Evolutionary conservation across 768 basidiomycete species (phyloP).

Genomic region (button mushroom (Agaricus bisporus)): DNA sequence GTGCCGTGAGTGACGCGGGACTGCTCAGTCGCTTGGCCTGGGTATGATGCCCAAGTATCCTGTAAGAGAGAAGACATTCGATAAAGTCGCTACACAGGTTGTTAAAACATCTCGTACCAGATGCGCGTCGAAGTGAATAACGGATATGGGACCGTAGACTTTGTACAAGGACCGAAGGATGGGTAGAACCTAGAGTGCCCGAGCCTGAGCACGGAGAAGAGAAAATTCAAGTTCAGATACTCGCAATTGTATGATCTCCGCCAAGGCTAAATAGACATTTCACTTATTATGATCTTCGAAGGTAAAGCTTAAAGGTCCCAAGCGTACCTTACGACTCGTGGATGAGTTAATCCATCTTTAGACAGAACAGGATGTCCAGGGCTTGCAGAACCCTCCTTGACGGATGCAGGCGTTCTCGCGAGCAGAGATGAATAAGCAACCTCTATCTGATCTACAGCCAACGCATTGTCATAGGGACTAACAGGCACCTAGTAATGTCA

Average conservation of each 20-base stretch:
- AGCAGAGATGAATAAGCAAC: constrained; percentile 78
- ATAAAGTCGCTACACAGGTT: constrained; percentile 19
- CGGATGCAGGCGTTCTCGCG: constrained; percentile 38
- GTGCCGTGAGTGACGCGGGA: constrained; percentile 78
- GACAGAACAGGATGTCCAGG: constrained; percentile 34
- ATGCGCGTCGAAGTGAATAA: constrained; percentile 79
- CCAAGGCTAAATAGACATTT: too few relatives aligned
- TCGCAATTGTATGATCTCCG: too few relatives aligned
- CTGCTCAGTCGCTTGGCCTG: constrained; percentile 53
- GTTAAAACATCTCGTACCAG: constrained; percentile 24
- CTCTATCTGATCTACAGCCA: constrained; percentile 84
- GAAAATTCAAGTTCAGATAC: too few relatives aligned
- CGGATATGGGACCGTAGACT: constrained; percentile 75
- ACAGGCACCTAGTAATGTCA: constrained; percentile 53
- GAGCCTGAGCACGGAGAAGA: neutral
- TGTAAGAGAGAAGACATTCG: constrained; percentile 27
- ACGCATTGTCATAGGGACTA: constrained; percentile 72
- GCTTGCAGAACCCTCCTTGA: constrained; percentile 27
- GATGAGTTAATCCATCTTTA: constrained; percentile 59
- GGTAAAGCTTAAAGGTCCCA: too few relatives aligned
- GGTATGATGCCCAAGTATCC: constrained; percentile 64
- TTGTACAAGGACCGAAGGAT: constrained; percentile 76
- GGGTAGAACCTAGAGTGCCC: constrained; percentile 50
- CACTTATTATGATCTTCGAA: too few relatives aligned
- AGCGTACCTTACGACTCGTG: constrained; percentile 59